phyloP scores from a whole-genome alignment of 148 eudicot genomes.

The Chenopodium suecicum region DNA sequence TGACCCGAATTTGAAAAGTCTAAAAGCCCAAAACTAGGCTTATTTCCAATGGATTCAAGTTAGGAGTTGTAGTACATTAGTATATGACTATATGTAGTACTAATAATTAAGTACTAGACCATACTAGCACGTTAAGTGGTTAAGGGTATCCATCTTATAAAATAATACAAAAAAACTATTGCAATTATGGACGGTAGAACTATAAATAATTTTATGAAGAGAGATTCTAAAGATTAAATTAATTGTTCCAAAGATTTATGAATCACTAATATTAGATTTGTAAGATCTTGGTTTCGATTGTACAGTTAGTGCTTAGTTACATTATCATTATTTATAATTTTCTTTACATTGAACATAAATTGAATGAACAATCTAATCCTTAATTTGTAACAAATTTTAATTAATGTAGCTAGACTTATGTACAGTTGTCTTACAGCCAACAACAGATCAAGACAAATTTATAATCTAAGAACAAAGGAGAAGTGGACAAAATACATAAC shows the following conservation, averaged over 20 bases:
- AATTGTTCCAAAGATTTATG: slow-evolving; percentile 16
- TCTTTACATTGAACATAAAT: background rate
- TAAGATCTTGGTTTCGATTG: slow-evolving; percentile 30
- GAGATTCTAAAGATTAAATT: slow-evolving; percentile 13
- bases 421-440: slow-evolving; percentile 18
- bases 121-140: slow-evolving; percentile 19
- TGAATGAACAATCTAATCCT: slow-evolving; percentile 5
- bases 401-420: background rate
- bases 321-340: background rate
- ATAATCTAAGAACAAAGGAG: background rate
- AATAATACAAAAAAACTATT: slow-evolving; percentile 11
- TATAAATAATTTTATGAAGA: background rate
- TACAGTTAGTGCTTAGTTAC: background rate
- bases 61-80: no score
- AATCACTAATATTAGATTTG: slow-evolving; percentile 20
- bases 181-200: background rate
- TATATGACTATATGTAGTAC: no score
- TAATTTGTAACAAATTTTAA: background rate
- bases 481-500: background rate
- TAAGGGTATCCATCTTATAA: slow-evolving; percentile 1
- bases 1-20: no score
- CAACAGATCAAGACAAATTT: background rate
- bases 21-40: no score
- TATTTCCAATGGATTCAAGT: no score
- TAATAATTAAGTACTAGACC: background rate